Evolutionary conservation across 192 early-diverging fungal species (phyloP).

Genomic region (Podila horticola): DNA sequence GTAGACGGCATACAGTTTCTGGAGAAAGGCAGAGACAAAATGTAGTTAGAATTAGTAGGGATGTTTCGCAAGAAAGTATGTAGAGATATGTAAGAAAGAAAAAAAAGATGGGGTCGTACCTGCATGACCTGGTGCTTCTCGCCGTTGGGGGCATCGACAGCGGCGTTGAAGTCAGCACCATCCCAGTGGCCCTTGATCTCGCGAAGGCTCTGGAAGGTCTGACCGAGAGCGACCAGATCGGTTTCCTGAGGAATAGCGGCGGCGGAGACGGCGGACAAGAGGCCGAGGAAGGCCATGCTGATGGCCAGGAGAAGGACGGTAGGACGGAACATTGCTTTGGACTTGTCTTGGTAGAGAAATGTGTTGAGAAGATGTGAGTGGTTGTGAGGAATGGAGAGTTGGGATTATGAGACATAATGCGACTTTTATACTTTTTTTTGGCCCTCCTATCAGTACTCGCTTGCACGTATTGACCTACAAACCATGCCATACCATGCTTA

Average conservation of each 20-base stretch:
- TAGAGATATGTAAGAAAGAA: too few species aligned
- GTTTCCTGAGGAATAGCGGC: not conserved
- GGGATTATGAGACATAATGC: not conserved
- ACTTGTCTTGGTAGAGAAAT: slow-evolving; percentile 1
- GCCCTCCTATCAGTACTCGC: not conserved
- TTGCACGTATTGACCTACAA: too few species aligned
- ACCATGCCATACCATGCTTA: not conserved
- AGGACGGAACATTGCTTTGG: slow-evolving; percentile 15
- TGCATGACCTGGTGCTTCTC: slow-evolving; percentile 45
- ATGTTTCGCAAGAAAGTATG: too few species aligned
- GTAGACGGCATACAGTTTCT: slow-evolving; percentile 12
- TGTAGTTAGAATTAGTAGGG: too few species aligned
- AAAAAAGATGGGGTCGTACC: slow-evolving; percentile 9
- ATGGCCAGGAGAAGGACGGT: slow-evolving; percentile 9
- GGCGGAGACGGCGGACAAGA: slow-evolving; percentile 8
- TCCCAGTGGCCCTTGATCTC: slow-evolving; percentile 34
- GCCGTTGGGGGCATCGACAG: slow-evolving; percentile 38
- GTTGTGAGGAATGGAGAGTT: not conserved
- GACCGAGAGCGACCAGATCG: slow-evolving; percentile 15
- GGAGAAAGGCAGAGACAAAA: not conserved
- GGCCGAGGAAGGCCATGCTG: slow-evolving; percentile 16
- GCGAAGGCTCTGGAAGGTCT: slow-evolving; percentile 44
- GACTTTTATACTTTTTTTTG: not conserved
- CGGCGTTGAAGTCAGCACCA: slow-evolving; percentile 33
- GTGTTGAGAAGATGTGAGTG: not conserved